Evolutionary conservation across 192 early-diverging fungal species (phyloP), one percentile per base, ranked within the genome.

Genomic region (Glomus cerebriforme): DNA sequence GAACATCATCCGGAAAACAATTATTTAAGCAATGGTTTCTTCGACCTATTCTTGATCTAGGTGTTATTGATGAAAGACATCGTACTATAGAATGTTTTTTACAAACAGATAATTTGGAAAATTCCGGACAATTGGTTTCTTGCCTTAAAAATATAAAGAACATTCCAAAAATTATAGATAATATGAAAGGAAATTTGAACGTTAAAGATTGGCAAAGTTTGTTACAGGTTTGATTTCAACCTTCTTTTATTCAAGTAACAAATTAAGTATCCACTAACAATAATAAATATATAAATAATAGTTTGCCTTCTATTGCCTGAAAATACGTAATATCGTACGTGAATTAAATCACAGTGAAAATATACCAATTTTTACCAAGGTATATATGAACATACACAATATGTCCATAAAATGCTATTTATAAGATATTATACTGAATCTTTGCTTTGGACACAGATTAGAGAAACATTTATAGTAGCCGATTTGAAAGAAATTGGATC

Each of bases 1-100:
- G 81, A 7, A 93, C 93, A 15, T 37, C 82, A 17, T 71, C 87
- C 8, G 94, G 94, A 7, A 81, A 82, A 54, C 69, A 85, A 31
- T 75, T 91, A 1, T 75, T 95, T 26, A 85, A 81, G 59, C 86
- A 90, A 77, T 96, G 95, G 94, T 85, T 95, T 15, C 80, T 91
- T 12, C 80, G 88, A 26, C 95, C 95, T 4, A 86, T 80, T 3
- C 63, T 86, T 47, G 87, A 92, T 37, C 54, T 88, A 17, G 34
- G 68, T 3, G 59, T 86, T 9, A 81, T 95, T 10, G 12, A 80
- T 6, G 63, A 82, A 3, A 85, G 95, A 13, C 92, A 92, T 60
- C 80, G 80, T 13, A 79, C 90, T 2, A 85, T 96, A 0, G 84
- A 72, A 15, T 89, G 84, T 60, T 91, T 94, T 64, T 32, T 82